These are phyloP conservation scores for Talaromyces pinophilus DNA, from an alignment of 2,329 filamentous ascomycete genomes.

Conservation along the genomic window DNA sequence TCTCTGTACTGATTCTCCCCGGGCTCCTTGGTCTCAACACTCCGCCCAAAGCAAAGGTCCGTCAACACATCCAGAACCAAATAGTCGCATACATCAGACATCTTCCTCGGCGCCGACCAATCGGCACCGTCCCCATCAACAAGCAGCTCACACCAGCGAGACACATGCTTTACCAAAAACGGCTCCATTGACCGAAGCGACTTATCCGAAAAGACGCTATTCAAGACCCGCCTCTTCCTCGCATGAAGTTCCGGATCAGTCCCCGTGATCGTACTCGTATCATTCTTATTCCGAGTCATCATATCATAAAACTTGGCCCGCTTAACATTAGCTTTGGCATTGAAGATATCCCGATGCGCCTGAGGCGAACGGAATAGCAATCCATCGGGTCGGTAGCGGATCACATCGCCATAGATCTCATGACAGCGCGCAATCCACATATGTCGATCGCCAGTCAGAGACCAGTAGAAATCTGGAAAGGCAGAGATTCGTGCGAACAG, in stretches of 20 bases:
- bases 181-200: constrained; percentile 4
- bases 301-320: constrained; percentile 4
- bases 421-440: constrained; percentile 13
- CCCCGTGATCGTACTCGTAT: background rate
- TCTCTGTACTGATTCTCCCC: constrained; percentile 6
- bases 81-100: constrained; percentile 4
- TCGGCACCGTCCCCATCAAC: background rate
- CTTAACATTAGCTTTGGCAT: constrained; percentile 4
- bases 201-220: constrained; percentile 14
- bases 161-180: constrained; percentile 11
- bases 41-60: constrained; percentile 18
- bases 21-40: constrained; percentile 13
- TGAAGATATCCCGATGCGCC: background rate
- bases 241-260: constrained; percentile 11
- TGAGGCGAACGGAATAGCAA: background rate
- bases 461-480: constrained; percentile 9
- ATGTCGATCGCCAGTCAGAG: constrained; percentile 11
- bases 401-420: constrained; percentile 10
- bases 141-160: constrained; percentile 11
- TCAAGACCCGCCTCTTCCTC: constrained; percentile 12
- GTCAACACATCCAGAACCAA: constrained; percentile 17
- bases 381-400: constrained; percentile 2
- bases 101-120: constrained; percentile 6
- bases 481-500: background rate
- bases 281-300: background rate